Evolutionary conservation across 768 basidiomycete genomes (phyloP).

Genomic region (Scleroderma citrinum): DNA sequence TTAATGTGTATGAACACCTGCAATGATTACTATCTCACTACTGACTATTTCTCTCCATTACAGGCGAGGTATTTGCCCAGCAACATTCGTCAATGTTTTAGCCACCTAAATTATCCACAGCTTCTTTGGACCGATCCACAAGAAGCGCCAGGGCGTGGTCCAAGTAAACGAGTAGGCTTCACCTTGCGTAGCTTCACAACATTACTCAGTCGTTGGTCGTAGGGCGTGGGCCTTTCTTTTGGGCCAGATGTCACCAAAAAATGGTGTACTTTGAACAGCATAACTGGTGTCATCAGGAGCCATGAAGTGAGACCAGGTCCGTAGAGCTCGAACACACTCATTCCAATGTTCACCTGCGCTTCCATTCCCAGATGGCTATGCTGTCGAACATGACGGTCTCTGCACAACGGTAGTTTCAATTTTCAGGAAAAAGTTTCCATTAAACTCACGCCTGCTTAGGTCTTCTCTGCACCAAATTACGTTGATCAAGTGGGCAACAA

Average conservation of each 20-base stretch:
- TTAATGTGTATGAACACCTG: slow-evolving; percentile 71
- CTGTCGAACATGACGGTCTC: slow-evolving; percentile 89
- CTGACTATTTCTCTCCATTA: slow-evolving; percentile 6
- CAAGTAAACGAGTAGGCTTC: slow-evolving; percentile 84
- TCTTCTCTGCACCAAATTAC: slow-evolving; percentile 94
- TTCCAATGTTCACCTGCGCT: not conserved
- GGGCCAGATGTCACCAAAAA: slow-evolving; percentile 89
- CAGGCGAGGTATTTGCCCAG: slow-evolving; percentile 54
- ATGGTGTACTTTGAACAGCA: slow-evolving; percentile 84
- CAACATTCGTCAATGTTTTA: not conserved
- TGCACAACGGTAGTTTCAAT: slow-evolving; percentile 75
- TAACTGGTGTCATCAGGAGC: slow-evolving; percentile 87
- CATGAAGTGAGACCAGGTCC: slow-evolving; percentile 93
- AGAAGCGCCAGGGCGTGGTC: slow-evolving; percentile 80
- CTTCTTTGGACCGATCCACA: slow-evolving; percentile 97
- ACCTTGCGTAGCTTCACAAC: slow-evolving; percentile 4
- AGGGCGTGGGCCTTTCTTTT: slow-evolving; percentile 95
- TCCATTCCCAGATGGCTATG: slow-evolving; percentile 67
- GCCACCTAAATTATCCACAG: slow-evolving; percentile 33
- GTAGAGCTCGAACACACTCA: slow-evolving; percentile 12
- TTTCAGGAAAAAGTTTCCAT: not conserved
- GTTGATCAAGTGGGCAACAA: slow-evolving; percentile 90
- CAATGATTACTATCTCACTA: slow-evolving; percentile 2
- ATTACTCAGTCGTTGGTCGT: slow-evolving; percentile 10
- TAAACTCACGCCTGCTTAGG: slow-evolving; percentile 37